Conservation (phyloP, 805 yeast species). For the Kodamaea jinghongensis region DNA sequence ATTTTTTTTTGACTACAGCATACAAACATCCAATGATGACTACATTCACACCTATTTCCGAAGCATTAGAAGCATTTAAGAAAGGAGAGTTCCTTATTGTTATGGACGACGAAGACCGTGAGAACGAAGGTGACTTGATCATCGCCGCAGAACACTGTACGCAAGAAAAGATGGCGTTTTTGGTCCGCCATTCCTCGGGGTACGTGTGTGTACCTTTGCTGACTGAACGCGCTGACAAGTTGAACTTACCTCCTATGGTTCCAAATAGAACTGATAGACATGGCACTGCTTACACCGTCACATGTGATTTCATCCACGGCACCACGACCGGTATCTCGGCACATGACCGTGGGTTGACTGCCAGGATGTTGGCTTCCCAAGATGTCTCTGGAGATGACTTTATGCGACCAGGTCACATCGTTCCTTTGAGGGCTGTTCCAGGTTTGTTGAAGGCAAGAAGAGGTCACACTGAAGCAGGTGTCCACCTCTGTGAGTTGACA, state of each 20-base stretch:
- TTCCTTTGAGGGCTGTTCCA: constrained; percentile 87
- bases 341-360: constrained; percentile 86
- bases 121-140: constrained; percentile 95
- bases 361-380: constrained; percentile 64
- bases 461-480: constrained; percentile 98
- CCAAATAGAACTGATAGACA: constrained; percentile 69
- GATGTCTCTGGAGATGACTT: constrained; percentile 59
- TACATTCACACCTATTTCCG: constrained; percentile 12
- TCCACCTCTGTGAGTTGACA: constrained; percentile 75
- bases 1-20: no score
- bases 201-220: constrained; percentile 91
- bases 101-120: constrained; percentile 96
- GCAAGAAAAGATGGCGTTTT: constrained; percentile 87
- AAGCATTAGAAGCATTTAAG: constrained; percentile 24
- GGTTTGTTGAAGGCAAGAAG: constrained; percentile 79
- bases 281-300: constrained; percentile 94
- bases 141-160: constrained; percentile 85
- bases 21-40: constrained; percentile 2
- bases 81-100: constrained; percentile 85
- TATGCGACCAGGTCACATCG: constrained; percentile 89
- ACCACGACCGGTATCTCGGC: constrained; percentile 98
- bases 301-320: constrained; percentile 81
- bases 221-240: constrained; percentile 70
- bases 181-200: constrained; percentile 85
- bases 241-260: constrained; percentile 79